Evolutionary conservation across 208 protist species (phyloP), one percentile per base, ranked within the genome.

Genomic region (Spironucleus salmonicida): DNA sequence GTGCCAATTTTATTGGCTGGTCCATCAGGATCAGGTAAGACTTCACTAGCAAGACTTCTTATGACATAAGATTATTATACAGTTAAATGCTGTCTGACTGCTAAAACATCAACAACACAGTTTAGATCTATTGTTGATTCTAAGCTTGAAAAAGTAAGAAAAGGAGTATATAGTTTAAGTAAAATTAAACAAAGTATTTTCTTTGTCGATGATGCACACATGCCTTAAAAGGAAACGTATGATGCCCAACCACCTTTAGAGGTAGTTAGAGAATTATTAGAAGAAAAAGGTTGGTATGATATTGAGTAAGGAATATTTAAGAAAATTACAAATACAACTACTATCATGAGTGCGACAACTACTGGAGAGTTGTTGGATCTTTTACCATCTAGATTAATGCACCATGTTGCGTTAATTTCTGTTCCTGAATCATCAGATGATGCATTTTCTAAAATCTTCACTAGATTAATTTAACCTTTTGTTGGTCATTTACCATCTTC

Each of bases 151-250:
- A 93, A 93, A 82, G 87, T 91, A 80, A 89, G 92, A 84, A 89
- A 88, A 71, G 89, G 87, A 53, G 90, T 86, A 69, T 95, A 92
- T 84, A 89, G 91, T 38, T 91, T 91, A 53, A 90, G 91, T 62
- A 84, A 87, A 0, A 93, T 93, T 79, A 96, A 95, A 85, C 85
- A 89, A 0, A 85, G 97, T 61, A 83, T 97, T 13, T 86, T 97
- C 19, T 97, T 96, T 85, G 86, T 97, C 39, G 95, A 98, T 83
- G 95, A 98, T 85, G 82, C 96, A 62, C 97, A 98, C 86, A 98
- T 98, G 95, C 95, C 95, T 15, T 88, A 88, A 58, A 89, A 34
- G 2, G 79, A 83, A 66, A 39, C 77, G 29, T 93, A 87, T 84
- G 87, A 86, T 23, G 89, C 89, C 75, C 88, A 92, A 78, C 62